Evolutionary conservation across 805 yeast species (phyloP), one percentile per base, ranked within the genome.

Genomic region (Saturnispora halmiae): DNA sequence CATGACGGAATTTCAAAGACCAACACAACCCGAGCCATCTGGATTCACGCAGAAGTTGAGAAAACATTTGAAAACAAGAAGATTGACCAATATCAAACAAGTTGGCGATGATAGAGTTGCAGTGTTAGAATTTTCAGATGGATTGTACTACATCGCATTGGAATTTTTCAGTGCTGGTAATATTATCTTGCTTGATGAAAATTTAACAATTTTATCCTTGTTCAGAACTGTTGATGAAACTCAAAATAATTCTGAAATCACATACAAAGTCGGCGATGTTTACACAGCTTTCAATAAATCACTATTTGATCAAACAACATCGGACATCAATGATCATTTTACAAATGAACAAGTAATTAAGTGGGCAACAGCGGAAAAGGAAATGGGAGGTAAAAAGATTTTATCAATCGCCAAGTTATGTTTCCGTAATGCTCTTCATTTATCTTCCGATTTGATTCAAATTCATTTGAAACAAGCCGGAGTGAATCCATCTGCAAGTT

Each of bases 101-200:
- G 73, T 90, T 4, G 80, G 77, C 1, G 73, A 77, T 52, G 96
- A 87, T 55, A 71, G 97, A 58, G 75, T 85, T n/a, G 65, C 85
- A 33, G 94, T 87, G 0, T 59, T 90, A 34, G 77, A 84, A 45
- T 90, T 90, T 61, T 77, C 88, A 34, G 95, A 85, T 52, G 95
- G 95, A 2, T 52, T 74, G 39, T 77, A 64, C 53, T 80, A 82
- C 51, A 63, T 90, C 48, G 95, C 85, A 0, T 60, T 90, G 40
- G 98, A 90, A 59, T 90, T 90, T 53, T 90, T 88, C 64, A 83
- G 96, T 55, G 96, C 96, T 3, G 98, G 98, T 21, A 90, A 90
- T 55, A 74, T 90, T 41, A 65, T 90, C 15, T 66, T 90, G 16
- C 66, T 90, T 46, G 94, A 90, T 58, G 70, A 75, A 22, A 71